Conservation (phyloP, 1,284 basidiomycete species). For the Sporisorium sorghi region DNA sequence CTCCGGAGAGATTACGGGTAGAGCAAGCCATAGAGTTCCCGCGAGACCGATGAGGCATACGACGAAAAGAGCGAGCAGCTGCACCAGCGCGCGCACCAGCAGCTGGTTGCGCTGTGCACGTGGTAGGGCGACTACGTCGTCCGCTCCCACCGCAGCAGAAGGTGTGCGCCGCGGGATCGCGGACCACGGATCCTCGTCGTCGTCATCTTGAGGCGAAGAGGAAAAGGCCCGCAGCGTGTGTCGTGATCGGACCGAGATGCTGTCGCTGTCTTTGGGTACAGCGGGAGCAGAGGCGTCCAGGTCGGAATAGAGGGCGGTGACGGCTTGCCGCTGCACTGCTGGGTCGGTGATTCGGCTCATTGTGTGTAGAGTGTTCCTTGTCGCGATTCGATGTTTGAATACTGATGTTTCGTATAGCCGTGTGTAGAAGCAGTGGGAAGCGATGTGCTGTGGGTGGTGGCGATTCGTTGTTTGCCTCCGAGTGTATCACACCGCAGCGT, state of each 20-base stretch:
- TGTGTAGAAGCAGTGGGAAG: too few species aligned
- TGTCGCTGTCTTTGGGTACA: slow-evolving; percentile 17
- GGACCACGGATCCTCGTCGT: slow-evolving; percentile 38
- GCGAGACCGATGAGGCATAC: slow-evolving; percentile 49
- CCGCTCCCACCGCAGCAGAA: too few species aligned
- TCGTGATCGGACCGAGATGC: slow-evolving; percentile 40
- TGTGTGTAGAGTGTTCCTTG: neutral
- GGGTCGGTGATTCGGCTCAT: slow-evolving; percentile 34
- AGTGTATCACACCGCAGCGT: too few species aligned
- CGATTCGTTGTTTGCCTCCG: too few species aligned
- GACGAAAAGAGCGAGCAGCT: slow-evolving; percentile 55
- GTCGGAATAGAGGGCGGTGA: slow-evolving; percentile 7
- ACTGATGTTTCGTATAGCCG: too few species aligned
- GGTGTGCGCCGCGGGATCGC: slow-evolving; percentile 33
- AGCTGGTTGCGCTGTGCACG: slow-evolving; percentile 36
- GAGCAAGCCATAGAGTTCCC: slow-evolving; percentile 51
- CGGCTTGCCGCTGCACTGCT: neutral
- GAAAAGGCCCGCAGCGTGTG: slow-evolving; percentile 45
- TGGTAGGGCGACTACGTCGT: neutral
- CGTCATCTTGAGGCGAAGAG: neutral
- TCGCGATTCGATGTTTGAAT: too few species aligned
- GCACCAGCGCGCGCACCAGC: slow-evolving; percentile 39
- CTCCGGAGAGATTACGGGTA: slow-evolving; percentile 51
- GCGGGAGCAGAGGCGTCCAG: neutral
- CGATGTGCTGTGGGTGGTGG: too few species aligned